Base-by-base conservation (phyloP, 306 rosid genomes). In the Albizia julibrissin region DNA sequence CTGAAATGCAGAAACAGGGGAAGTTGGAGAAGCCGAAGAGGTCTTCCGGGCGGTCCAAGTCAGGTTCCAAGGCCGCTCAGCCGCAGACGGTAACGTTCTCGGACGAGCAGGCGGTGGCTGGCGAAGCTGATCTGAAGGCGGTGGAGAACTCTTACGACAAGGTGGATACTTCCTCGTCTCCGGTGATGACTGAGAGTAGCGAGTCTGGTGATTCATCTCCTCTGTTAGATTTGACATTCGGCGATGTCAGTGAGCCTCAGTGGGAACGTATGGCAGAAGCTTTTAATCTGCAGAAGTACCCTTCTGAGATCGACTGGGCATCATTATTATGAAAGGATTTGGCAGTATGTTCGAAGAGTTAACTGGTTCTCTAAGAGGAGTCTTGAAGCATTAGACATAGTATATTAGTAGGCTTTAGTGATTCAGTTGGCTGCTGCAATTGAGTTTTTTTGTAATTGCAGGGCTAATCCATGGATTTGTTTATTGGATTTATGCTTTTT, bases 231-330 rank as follows among this genome's bases (percentile, higher is more conserved):
- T 91, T 94, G 13, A 92, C 98, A 3, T 96, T 96, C 43, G 87
- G 83, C 4, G 97, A 93, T 34, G 13, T 37, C 49, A 49, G 33
- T 3, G 97, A 94, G 65, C 84, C 91, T 12, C 85, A 81, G 14
- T 96, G 93, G 97, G 97, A 84, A 9, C 65, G 52, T 37, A 83
- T 79, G 65, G 66, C 85, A 0, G 95, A 89, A 21, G 84, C 79
- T 54, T 31, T 81, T 74, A 58, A 83, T 86, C 69, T 96, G 87
- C 69, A 87, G 83, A 96, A 96, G 84, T 94, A 85, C 56, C 98
- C 99, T 1, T 96, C 99, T 79, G 99, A 96, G 93, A 96, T 96
- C 11, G 97, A 96, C 69, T 96, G 99, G 99, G 94, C 88, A 52
- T 89, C 98, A 39, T 87, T 96, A 40, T 81, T 93, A 40, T 81